Conservation (phyloP, 2,329 filamentous ascomycete species). For the Teratosphaeria gauchensis region DNA sequence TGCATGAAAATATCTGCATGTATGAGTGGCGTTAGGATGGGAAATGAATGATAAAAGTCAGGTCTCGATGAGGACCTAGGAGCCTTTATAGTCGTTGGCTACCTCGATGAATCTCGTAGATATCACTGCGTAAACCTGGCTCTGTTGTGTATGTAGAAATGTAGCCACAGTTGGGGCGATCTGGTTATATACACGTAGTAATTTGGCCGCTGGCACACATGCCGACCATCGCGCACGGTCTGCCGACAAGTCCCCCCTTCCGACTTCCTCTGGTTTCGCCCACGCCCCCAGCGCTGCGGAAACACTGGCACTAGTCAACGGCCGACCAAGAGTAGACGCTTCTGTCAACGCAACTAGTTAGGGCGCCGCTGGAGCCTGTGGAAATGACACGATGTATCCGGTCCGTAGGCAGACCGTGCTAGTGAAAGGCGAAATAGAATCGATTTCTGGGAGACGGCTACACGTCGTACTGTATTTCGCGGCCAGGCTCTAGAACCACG, state of each 20-base stretch:
- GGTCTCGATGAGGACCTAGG: not conserved
- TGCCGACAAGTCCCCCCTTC: constrained; percentile 13
- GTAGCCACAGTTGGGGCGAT: too few relatives aligned
- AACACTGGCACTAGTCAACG: constrained; percentile 7
- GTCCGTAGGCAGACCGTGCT: constrained; percentile 39
- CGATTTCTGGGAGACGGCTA: constrained; percentile 21
- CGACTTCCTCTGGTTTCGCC: constrained; percentile 19
- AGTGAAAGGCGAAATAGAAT: constrained; percentile 32
- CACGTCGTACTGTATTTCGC: constrained; percentile 34
- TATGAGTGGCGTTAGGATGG: not conserved
- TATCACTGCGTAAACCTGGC: not conserved
- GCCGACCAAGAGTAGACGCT: constrained; percentile 10
- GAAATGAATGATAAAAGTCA: not conserved
- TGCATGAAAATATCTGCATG: not conserved
- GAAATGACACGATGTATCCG: constrained; percentile 29
- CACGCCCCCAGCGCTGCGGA: constrained; percentile 21
- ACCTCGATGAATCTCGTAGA: not conserved
- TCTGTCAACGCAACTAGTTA: constrained; percentile 38
- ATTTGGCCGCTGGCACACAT: not conserved
- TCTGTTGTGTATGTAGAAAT: too few relatives aligned
- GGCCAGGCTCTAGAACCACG: constrained; percentile 31
- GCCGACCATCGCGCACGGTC: not conserved
- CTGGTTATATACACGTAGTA: too few relatives aligned
- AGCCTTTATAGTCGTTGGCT: not conserved
- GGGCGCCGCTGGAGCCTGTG: constrained; percentile 28